Conservation (phyloP, 306 rosid species). For the Delonix regia region DNA sequence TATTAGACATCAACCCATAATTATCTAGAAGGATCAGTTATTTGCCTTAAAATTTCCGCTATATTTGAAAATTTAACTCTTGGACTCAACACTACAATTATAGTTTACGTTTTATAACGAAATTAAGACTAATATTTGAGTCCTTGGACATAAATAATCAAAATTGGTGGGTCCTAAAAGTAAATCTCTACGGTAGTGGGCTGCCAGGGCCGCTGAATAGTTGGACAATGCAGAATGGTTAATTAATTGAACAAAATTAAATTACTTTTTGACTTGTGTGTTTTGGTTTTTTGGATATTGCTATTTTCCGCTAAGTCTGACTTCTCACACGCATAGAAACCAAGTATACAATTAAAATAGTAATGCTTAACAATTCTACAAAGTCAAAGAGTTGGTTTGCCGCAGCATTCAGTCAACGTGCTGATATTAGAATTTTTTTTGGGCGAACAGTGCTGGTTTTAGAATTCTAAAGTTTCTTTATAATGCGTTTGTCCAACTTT, state of each 20-base stretch:
- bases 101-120: not conserved
- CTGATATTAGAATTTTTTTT: no score
- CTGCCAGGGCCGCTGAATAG: slow-evolving; percentile 25
- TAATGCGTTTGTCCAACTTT: not conserved
- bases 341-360: slow-evolving; percentile 11
- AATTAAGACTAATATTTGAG: not conserved
- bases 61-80: not conserved
- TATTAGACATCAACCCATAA: not conserved
- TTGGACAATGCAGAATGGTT: slow-evolving; percentile 12
- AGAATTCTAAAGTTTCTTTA: not conserved
- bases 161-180: not conserved
- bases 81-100: not conserved
- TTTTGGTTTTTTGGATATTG: slow-evolving; percentile 33
- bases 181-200: slow-evolving; percentile 2
- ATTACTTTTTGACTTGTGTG: not conserved
- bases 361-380: not conserved
- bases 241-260: slow-evolving; percentile 7
- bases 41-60: not conserved
- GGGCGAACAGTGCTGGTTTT: no score
- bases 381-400: not conserved
- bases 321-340: slow-evolving; percentile 28
- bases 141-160: not conserved
- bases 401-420: not conserved
- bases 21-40: no score
- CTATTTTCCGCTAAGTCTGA: slow-evolving; percentile 31